Evolutionary conservation across 1,284 basidiomycete genomes (phyloP).

Genomic region (Apiotrichum gamsii): DNA sequence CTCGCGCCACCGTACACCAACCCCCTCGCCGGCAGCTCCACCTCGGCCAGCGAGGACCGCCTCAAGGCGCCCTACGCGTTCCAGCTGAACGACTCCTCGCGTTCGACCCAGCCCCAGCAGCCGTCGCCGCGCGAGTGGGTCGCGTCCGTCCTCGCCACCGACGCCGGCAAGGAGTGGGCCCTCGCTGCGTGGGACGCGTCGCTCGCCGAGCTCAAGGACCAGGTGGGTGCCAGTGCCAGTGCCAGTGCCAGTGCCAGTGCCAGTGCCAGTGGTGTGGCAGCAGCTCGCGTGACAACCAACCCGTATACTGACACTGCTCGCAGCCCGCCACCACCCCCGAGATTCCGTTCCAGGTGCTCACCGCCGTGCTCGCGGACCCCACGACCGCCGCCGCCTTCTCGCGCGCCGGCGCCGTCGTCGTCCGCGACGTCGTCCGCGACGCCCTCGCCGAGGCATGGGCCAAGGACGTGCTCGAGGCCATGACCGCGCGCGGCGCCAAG

Average conservation of each 20-base stretch:
- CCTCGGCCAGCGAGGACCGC: conserved; percentile 3
- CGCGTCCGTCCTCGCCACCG: conserved; percentile 5
- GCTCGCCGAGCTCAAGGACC: conserved; percentile 10
- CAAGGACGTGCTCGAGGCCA: conserved; percentile 14
- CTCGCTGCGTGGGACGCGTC: conserved; percentile 6
- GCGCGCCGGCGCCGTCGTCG: conserved; percentile 28
- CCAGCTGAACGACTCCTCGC: conserved; percentile 2
- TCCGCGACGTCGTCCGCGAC: conserved; percentile 41
- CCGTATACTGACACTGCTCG: too few relatives aligned
- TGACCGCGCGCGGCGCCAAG: not conserved
- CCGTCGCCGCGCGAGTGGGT: conserved; percentile 11
- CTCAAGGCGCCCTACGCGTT: conserved; percentile 16
- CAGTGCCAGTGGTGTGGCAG: too few relatives aligned
- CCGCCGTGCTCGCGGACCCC: conserved; percentile 18
- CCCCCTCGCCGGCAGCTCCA: conserved; percentile 1
- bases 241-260: too few relatives aligned
- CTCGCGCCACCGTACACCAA: conserved; percentile 17
- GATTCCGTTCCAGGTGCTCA: conserved; percentile 30
- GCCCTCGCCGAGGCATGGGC: conserved; percentile 32
- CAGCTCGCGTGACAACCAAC: too few relatives aligned
- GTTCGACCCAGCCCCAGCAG: not conserved
- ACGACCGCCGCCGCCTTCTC: conserved; percentile 2
- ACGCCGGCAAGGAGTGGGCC: conserved; percentile 13
- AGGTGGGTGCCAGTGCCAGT: too few relatives aligned
- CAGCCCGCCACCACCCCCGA: conserved; percentile 17